These are phyloP conservation scores for Sphagnum contortum DNA, from an alignment of 225 moss, liverwort and hornwort species.

Conservation along the genomic window DNA sequence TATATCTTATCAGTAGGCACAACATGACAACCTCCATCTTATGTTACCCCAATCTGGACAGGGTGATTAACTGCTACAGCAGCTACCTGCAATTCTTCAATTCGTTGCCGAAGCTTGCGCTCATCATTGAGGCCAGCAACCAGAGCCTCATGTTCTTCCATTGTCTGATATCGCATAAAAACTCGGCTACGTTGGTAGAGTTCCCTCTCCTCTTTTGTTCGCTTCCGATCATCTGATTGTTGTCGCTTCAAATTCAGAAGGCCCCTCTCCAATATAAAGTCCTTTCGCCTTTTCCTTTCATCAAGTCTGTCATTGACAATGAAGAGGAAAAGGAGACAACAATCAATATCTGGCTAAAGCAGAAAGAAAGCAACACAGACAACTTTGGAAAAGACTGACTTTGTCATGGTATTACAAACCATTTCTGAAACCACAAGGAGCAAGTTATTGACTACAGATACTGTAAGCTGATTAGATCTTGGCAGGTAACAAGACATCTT, in stretches of 20 bases:
- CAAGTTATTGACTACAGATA: no score
- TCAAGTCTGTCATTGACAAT: constrained; percentile 50
- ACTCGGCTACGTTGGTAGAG: constrained; percentile 67
- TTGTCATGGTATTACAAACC: no score
- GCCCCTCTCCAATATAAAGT: constrained; percentile 85
- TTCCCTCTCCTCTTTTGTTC: constrained; percentile 87
- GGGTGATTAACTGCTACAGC: no score
- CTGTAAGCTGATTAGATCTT: no score
- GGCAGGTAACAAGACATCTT: no score
- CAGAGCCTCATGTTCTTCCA: constrained; percentile 80
- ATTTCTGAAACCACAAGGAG: no score
- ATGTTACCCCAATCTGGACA: no score
- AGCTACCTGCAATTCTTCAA: constrained; percentile 88
- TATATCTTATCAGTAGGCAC: no score
- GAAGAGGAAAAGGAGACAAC: not conserved
- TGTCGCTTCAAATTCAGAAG: constrained; percentile 73
- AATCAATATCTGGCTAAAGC: no score
- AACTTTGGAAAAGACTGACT: no score
- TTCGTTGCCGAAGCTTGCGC: constrained; percentile 78
- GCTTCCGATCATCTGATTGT: constrained; percentile 63
- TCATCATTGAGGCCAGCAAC: constrained; percentile 66
- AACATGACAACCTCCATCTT: no score
- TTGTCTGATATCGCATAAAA: constrained; percentile 84
- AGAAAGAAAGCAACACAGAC: no score
- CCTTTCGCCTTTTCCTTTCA: constrained; percentile 85